Percentiles rank a stretch among this genome's conserved stretches.
Evolutionary conservation across 73 alveolate species (phyloP).

Genomic region (Durusdinium trenchii): DNA sequence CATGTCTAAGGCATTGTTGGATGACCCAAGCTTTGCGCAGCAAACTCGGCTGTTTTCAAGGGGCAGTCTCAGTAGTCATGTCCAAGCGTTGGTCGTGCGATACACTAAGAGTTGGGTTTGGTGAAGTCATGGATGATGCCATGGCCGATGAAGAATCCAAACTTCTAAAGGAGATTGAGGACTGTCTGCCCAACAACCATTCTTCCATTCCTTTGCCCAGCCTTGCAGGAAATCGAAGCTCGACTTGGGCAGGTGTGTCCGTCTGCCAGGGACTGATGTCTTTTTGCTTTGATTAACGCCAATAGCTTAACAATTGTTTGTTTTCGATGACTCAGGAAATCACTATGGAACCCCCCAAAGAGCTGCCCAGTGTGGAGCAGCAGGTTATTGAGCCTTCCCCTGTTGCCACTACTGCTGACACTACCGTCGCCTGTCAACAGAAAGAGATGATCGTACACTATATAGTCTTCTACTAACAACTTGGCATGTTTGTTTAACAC

Average conservation of each 20-base stretch:
- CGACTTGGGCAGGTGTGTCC: background rate
- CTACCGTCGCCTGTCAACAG: no score
- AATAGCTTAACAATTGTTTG: background rate
- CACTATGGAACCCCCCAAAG: background rate
- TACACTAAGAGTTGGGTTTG: background rate
- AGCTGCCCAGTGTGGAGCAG: background rate
- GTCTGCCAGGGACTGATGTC: background rate
- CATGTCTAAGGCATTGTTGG: background rate
- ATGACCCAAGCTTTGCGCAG: background rate
- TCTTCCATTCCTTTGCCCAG: background rate
- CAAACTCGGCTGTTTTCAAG: background rate
- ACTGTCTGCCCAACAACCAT: background rate
- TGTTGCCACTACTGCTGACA: background rate
- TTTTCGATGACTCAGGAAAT: background rate
- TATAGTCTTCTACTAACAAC: no score
- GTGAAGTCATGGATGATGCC: conserved; percentile 8
- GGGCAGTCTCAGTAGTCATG: background rate
- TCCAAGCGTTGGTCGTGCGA: conserved; percentile 26
- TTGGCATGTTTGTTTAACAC: background rate
- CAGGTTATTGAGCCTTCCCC: background rate
- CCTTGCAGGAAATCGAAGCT: background rate
- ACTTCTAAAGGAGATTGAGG: background rate
- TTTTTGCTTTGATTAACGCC: background rate
- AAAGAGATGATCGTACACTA: no score
- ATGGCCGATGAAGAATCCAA: background rate